These are phyloP conservation scores for Pichia deserticola DNA, from an alignment of 805 yeast genomes.

Conservation along the genomic window DNA sequence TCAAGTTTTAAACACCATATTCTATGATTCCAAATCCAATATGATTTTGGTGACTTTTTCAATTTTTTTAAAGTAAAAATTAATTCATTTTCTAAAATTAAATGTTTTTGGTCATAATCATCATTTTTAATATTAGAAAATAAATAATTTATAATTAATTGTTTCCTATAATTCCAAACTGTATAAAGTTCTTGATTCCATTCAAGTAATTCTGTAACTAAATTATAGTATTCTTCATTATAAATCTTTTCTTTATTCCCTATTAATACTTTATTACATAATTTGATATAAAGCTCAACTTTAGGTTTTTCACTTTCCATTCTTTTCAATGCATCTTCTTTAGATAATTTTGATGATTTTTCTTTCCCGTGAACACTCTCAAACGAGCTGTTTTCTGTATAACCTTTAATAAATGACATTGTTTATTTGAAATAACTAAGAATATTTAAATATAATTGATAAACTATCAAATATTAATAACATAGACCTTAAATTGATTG, in stretches of 20 bases:
- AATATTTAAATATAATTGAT: too few relatives aligned
- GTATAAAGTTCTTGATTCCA: slow-evolving; percentile 85
- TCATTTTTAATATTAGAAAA: slow-evolving; percentile 15
- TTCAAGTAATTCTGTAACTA: slow-evolving; percentile 51
- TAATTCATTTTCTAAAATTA: slow-evolving; percentile 49
- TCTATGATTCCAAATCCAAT: slow-evolving; percentile 96
- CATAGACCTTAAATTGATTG: too few relatives aligned
- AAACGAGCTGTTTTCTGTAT: slow-evolving; percentile 10
- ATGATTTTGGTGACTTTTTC: slow-evolving; percentile 72
- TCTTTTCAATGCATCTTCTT: slow-evolving; percentile 48
- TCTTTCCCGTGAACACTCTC: slow-evolving; percentile 56
- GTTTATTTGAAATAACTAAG: neutral
- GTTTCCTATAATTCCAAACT: slow-evolving; percentile 84
- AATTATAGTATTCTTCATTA: slow-evolving; percentile 35
- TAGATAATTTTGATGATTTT: slow-evolving; percentile 41
- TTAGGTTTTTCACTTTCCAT: slow-evolving; percentile 51
- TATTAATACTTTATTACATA: slow-evolving; percentile 39
- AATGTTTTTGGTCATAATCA: slow-evolving; percentile 18
- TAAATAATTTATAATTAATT: slow-evolving; percentile 39
- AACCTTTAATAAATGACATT: slow-evolving; percentile 16
- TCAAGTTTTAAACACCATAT: slow-evolving; percentile 65
- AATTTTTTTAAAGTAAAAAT: slow-evolving; percentile 51
- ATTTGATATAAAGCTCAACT: slow-evolving; percentile 45
- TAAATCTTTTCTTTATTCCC: slow-evolving; percentile 25
- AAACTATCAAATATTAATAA: too few relatives aligned